phyloP scores from a whole-genome alignment of 345 rosid species.

The Cochlearia excelsa region DNA sequence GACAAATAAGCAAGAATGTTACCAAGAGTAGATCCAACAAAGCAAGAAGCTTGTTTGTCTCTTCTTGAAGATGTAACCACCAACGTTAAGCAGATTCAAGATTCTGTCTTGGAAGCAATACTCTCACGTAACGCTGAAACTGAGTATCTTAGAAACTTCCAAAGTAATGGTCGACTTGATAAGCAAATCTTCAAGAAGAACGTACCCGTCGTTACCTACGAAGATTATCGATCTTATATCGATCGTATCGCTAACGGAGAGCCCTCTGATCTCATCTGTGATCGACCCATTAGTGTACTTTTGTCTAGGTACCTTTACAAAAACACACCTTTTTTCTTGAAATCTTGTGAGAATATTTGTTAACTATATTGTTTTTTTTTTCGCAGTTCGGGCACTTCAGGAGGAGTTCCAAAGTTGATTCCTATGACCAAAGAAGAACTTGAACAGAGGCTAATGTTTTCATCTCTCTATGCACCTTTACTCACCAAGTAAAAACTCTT shows the following conservation, averaged over 20 bases:
- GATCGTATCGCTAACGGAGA: constrained; percentile 73
- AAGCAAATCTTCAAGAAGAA: constrained; percentile 52
- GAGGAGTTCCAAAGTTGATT: constrained; percentile 85
- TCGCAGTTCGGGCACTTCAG: constrained; percentile 89
- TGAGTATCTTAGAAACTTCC: constrained; percentile 53
- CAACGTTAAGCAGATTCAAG: constrained; percentile 56
- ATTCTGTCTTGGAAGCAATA: constrained; percentile 49
- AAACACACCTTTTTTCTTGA: neutral
- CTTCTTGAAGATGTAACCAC: constrained; percentile 63
- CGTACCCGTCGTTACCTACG: constrained; percentile 69
- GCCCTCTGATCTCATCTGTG: constrained; percentile 52
- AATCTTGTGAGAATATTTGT: too few relatives aligned
- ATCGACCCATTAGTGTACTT: constrained; percentile 64
- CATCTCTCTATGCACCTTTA: constrained; percentile 62
- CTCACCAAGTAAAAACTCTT: constrained; percentile 51
- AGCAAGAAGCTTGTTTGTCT: constrained; percentile 53
- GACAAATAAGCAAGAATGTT: constrained; percentile 41
- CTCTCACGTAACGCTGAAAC: constrained; percentile 54
- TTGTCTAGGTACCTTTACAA: constrained; percentile 55
- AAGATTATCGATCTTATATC: constrained; percentile 58
- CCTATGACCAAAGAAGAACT: constrained; percentile 81
- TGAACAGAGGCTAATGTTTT: constrained; percentile 67
- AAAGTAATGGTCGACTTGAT: constrained; percentile 40
- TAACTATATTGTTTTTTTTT: neutral
- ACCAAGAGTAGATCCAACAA: constrained; percentile 56